A percentile compares a stretch with the other conserved stretches of the same genome.
phyloP scores from a whole-genome alignment of 495 filamentous ascomycete genomes.

The Elasticomyces elasticus region DNA sequence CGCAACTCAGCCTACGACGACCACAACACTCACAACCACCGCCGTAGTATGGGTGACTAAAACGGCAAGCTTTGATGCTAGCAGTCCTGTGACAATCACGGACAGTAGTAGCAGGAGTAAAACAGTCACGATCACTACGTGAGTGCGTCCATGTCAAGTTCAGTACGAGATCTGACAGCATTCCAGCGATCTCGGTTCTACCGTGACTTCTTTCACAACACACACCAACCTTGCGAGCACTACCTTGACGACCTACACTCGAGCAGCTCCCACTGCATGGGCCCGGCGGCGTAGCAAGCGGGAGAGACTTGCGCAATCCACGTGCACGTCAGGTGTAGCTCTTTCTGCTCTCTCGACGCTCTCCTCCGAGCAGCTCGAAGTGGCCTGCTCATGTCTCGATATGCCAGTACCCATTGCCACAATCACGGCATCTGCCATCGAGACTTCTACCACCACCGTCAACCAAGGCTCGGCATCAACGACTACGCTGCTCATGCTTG shows the following conservation, averaged over 20 bases:
- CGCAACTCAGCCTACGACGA: background rate
- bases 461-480: background rate
- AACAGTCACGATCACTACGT: slow-evolving; percentile 5
- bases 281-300: background rate
- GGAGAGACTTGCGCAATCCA: background rate
- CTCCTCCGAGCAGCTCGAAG: background rate
- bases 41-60: background rate
- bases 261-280: background rate
- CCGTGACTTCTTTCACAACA: background rate
- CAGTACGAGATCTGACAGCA: too few species aligned
- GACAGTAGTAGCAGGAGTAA: background rate
- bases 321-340: background rate
- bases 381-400: slow-evolving; percentile 4
- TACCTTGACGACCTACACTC: slow-evolving; percentile 1
- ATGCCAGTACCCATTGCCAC: background rate
- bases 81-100: background rate
- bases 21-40: slow-evolving; percentile 3
- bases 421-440: background rate
- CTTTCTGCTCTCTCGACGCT: background rate
- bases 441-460: background rate
- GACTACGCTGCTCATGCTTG: background rate
- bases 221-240: background rate
- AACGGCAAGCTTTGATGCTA: background rate
- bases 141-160: too few species aligned
- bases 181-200: background rate